Evolutionary conservation across 345 rosid genomes (phyloP).

Genomic region (Conringia planisiliqua): DNA sequence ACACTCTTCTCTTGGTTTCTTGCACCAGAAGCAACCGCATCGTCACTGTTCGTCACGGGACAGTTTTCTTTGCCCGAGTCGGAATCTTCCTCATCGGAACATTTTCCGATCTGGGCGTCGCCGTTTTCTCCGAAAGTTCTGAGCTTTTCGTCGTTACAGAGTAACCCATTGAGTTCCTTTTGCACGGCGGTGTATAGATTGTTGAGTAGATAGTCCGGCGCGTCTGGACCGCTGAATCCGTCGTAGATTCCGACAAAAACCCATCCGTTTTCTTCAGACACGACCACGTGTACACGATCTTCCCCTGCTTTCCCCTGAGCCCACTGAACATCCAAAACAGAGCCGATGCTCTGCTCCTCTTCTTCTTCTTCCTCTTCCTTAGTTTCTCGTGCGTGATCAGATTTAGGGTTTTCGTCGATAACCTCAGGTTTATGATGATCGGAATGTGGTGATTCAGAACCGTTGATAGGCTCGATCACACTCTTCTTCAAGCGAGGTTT

Average conservation of each 20-base stretch:
- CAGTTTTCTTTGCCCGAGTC: slow-evolving; percentile 13
- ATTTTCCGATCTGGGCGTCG: not conserved
- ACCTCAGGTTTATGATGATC: slow-evolving; percentile 17
- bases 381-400: slow-evolving; percentile 6
- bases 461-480: slow-evolving; percentile 44
- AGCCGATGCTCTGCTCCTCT: slow-evolving; percentile 39
- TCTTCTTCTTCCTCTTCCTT: not conserved
- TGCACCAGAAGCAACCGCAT: slow-evolving; percentile 13
- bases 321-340: slow-evolving; percentile 65
- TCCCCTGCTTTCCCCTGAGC: slow-evolving; percentile 98
- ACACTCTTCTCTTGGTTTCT: slow-evolving; percentile 44
- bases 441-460: slow-evolving; percentile 31
- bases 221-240: slow-evolving; percentile 93
- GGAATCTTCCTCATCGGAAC: not conserved
- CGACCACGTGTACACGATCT: slow-evolving; percentile 83
- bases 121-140: slow-evolving; percentile 1
- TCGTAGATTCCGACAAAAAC: slow-evolving; percentile 91
- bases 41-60: not conserved
- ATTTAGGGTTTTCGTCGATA: slow-evolving; percentile 9
- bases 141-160: slow-evolving; percentile 42
- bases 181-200: slow-evolving; percentile 70
- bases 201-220: slow-evolving; percentile 71
- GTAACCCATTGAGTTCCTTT: slow-evolving; percentile 63
- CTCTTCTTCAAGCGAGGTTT: slow-evolving; percentile 39
- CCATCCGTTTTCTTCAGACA: slow-evolving; percentile 87